Evolutionary conservation across 495 filamentous ascomycete species (phyloP), one percentile per base, ranked within the genome.

Genomic region (Neurospora intermedia): DNA sequence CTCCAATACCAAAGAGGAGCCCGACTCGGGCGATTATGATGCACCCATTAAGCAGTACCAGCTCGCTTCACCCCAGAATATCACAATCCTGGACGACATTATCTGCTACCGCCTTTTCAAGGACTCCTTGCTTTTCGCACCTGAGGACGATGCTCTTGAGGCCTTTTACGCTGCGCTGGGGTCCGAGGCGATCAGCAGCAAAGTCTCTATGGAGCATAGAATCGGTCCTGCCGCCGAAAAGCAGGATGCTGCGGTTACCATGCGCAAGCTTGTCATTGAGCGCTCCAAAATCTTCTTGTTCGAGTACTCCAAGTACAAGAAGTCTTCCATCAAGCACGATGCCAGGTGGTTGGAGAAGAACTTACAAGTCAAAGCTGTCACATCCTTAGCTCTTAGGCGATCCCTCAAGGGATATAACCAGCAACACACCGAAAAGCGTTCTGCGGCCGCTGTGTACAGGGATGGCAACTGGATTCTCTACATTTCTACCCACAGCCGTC

Each of bases 301-400:
- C 77, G 92, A 95, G 69, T 86, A 85, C 70, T 70, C 80, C 31
- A 85, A 83, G 73, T 85, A 86, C 74, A 83, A 78, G 46, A 88
- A 91, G 48, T 90, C 94, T 71, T 82, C 87, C 10, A 88, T 98
- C 74, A 91, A 91, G 72, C 92, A 93, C 77, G 94, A 97, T 79
- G 86, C 88, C 15, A 90, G 88, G 76, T 99, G 96, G 96, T 84
- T 98, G 10, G 94, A 97, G 78, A 91, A 92, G 74, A 93, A 95
- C 75, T 82, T 99, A 15, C 85, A 83, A 10, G 91, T 98, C n/a
- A 84, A 90, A 72, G 85, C 89, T 59, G 94, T 97, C 15, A 86
- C 87, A 23, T 90, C 90, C 3, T 89, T 99, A 69, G 86, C 88
- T 6, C 86, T 97, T 69, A 89, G 90, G 31, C 87, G 91, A 70